Percentiles rank a stretch among this genome's conserved stretches.
These are phyloP conservation scores for Tremellales sp. DNA, from an alignment of 1,284 basidiomycete genomes.

Conservation along the genomic window DNA sequence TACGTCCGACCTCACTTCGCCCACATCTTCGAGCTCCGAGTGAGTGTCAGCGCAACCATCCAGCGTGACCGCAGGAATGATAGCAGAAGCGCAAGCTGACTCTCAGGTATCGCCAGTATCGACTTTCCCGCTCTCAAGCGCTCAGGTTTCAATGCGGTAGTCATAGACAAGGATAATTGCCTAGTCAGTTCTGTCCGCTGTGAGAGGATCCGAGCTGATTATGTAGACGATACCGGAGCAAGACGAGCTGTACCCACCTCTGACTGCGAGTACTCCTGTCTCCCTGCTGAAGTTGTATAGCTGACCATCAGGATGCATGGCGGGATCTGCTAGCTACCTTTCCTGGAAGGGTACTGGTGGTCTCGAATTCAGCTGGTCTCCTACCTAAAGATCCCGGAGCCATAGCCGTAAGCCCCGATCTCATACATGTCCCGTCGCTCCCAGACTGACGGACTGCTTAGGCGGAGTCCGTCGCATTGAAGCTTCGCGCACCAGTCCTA, in stretches of 20 bases:
- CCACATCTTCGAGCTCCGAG: slow-evolving; percentile 71
- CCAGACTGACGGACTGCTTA: slow-evolving; percentile 38
- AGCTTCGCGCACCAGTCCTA: slow-evolving; percentile 77
- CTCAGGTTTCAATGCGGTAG: slow-evolving; percentile 77
- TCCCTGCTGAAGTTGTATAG: background rate
- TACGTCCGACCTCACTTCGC: slow-evolving; percentile 68
- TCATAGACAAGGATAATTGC: slow-evolving; percentile 98
- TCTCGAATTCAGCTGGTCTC: slow-evolving; percentile 91
- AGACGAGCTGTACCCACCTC: slow-evolving; percentile 68
- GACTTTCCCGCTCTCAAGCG: slow-evolving; percentile 73
- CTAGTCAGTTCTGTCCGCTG: slow-evolving; percentile 56
- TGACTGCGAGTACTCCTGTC: slow-evolving; percentile 54
- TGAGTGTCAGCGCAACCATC: slow-evolving; percentile 42
- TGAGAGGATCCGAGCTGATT: background rate
- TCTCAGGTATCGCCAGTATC: slow-evolving; percentile 78
- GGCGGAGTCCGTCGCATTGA: slow-evolving; percentile 78
- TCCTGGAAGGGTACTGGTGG: slow-evolving; percentile 74
- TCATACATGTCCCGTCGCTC: background rate
- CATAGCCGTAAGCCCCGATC: slow-evolving; percentile 65
- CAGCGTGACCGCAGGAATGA: slow-evolving; percentile 1
- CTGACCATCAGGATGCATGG: slow-evolving; percentile 64
- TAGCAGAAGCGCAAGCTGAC: too few species aligned
- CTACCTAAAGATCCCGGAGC: slow-evolving; percentile 64
- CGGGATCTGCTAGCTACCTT: slow-evolving; percentile 66
- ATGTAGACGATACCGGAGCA: slow-evolving; percentile 71